Percentiles rank a stretch among this genome's conserved stretches.
phyloP scores from a whole-genome alignment of 768 basidiomycete genomes.

The Rhodosporidiobolus sp. region DNA sequence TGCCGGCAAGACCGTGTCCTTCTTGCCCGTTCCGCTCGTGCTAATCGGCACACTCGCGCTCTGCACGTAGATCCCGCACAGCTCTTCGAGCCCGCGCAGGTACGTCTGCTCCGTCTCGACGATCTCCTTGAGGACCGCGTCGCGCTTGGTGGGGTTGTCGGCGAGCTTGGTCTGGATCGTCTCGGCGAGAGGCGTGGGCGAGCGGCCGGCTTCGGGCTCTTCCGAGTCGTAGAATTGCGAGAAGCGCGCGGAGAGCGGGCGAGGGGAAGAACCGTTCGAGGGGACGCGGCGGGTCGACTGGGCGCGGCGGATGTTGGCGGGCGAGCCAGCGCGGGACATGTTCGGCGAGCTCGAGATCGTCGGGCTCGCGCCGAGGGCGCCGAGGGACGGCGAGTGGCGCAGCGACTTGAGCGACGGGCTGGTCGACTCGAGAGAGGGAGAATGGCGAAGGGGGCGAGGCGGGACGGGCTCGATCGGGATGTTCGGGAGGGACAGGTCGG shows the following conservation, averaged over 20 bases:
- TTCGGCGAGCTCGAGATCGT: no score
- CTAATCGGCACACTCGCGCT: constrained; percentile 71
- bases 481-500: constrained; percentile 49
- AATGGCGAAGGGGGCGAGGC: constrained; percentile 6
- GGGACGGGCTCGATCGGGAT: constrained; percentile 23
- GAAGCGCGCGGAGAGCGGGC: constrained; percentile 7
- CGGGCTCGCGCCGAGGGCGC: constrained; percentile 1
- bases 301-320: constrained; percentile 22
- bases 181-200: neutral
- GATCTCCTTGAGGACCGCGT: constrained; percentile 83
- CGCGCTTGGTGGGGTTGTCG: constrained; percentile 80
- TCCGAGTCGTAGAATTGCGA: constrained; percentile 20
- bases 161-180: constrained; percentile 49
- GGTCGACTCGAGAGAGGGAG: neutral
- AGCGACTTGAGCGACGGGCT: neutral
- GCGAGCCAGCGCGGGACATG: constrained; percentile 12
- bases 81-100: constrained; percentile 85
- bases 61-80: constrained; percentile 91
- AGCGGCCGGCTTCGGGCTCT: neutral
- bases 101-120: constrained; percentile 94
- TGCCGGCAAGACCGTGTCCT: constrained; percentile 80
- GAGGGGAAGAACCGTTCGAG: neutral
- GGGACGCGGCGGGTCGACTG: constrained; percentile 25
- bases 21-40: constrained; percentile 62
- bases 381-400: constrained; percentile 20